A percentile compares a stretch with the other conserved stretches of the same genome.
Evolutionary conservation across 202 grass and related monocot genomes (phyloP).

Genomic region (Hordeum pubiflorum): DNA sequence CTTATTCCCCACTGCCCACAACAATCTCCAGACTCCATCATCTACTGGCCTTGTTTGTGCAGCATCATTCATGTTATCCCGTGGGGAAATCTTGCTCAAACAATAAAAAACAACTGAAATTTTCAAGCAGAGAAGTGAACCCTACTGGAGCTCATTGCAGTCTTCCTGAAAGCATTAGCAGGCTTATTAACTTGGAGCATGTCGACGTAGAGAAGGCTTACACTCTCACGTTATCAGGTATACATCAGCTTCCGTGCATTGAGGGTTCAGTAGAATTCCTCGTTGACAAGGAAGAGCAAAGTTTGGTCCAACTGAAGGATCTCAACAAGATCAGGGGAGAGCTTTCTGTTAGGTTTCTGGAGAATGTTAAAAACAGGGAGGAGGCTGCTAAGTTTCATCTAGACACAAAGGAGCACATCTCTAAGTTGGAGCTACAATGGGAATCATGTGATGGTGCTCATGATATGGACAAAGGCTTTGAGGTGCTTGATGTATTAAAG

Average conservation of each 20-base stretch:
- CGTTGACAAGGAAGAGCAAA: not conserved
- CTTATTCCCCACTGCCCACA: not conserved
- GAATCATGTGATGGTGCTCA: not conserved
- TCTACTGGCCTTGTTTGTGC: not conserved
- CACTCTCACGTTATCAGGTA: not conserved
- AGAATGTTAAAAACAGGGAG: slow-evolving; percentile 20
- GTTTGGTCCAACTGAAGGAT: slow-evolving; percentile 10
- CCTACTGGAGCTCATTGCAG: not conserved
- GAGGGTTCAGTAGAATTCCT: slow-evolving; percentile 19
- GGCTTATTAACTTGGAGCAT: not conserved
- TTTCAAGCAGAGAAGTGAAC: not conserved
- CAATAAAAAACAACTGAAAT: not conserved
- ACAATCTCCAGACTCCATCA: not conserved
- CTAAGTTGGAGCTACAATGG: slow-evolving; percentile 25
- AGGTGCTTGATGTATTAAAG: slow-evolving; percentile 32
- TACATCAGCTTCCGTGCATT: not conserved
- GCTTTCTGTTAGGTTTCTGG: slow-evolving; percentile 24
- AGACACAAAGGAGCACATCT: slow-evolving; percentile 15
- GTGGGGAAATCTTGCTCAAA: not conserved
- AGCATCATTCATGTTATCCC: slow-evolving; percentile 15
- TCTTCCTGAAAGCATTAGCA: slow-evolving; percentile 23
- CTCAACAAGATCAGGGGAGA: slow-evolving; percentile 22
- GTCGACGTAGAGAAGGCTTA: not conserved
- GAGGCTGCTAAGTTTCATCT: slow-evolving; percentile 18
- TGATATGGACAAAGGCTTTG: not conserved